These are phyloP conservation scores for Lobosporangium transversale DNA, from an alignment of 192 early-diverging fungal species.

Conservation along the genomic window DNA sequence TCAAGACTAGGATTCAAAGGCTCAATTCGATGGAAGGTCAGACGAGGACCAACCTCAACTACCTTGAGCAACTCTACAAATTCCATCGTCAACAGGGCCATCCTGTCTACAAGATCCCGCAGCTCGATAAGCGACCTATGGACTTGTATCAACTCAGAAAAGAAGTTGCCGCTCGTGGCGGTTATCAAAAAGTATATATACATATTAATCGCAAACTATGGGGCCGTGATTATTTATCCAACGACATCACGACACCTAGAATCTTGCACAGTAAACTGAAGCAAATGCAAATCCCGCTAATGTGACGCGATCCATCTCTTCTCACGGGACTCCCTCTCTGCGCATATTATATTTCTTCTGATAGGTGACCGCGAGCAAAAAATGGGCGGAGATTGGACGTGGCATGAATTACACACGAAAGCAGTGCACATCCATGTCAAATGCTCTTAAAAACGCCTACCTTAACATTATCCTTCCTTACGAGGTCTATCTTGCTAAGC, in stretches of 20 bases:
- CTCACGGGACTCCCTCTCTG: no score
- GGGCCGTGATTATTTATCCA: no score
- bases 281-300: neutral
- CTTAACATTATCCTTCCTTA: conserved; percentile 71
- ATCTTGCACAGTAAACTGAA: no score
- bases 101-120: conserved; percentile 80
- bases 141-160: conserved; percentile 86
- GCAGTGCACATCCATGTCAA: conserved; percentile 75
- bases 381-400: conserved; percentile 84
- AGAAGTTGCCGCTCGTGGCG: conserved; percentile 81
- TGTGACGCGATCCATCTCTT: no score
- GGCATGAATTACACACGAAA: conserved; percentile 71
- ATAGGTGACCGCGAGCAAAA: conserved; percentile 72
- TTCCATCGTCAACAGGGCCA: conserved; percentile 87
- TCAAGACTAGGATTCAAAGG: conserved; percentile 88
- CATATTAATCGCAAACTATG: no score
- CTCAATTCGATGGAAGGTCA: conserved; percentile 93
- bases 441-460: conserved; percentile 71
- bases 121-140: conserved; percentile 86
- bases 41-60: conserved; percentile 87
- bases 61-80: conserved; percentile 89
- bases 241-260: no score
- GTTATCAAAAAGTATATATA: conserved; percentile 67
- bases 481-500: conserved; percentile 65
- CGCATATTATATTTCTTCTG: no score